Conservation (phyloP, 2,329 filamentous ascomycete species). For the Phyllosticta paracitricarpa region DNA sequence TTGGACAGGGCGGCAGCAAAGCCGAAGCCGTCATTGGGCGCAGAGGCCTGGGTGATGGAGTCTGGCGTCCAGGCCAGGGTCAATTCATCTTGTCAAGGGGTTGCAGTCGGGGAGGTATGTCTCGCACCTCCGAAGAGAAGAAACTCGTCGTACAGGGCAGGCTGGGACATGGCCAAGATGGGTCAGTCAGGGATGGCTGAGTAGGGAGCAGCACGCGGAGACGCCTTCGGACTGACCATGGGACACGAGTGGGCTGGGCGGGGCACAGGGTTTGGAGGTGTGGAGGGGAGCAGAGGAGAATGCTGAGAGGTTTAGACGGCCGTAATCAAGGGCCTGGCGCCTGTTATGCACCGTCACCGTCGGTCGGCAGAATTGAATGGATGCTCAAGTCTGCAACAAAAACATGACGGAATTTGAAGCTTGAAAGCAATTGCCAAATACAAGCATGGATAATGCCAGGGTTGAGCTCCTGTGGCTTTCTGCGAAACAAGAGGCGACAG, state of each 20-base stretch:
- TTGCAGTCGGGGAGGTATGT: not conserved
- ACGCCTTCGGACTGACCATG: conserved; percentile 3
- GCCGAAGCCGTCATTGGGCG: conserved; percentile 57
- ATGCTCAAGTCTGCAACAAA: not conserved
- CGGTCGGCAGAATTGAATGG: not conserved
- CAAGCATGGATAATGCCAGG: not conserved
- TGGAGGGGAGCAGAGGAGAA: not conserved
- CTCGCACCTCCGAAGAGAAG: conserved; percentile 65
- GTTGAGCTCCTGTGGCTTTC: not conserved
- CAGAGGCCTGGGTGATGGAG: conserved; percentile 67
- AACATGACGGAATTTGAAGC: not conserved
- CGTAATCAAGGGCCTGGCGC: not conserved
- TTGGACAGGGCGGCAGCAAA: conserved; percentile 63
- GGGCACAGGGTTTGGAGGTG: not conserved
- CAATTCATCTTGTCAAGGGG: not conserved
- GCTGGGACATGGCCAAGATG: not conserved
- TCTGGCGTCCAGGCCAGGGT: conserved; percentile 28
- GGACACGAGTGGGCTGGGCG: not conserved
- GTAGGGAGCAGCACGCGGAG: not conserved
- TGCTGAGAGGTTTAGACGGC: not conserved
- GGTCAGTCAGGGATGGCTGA: not conserved
- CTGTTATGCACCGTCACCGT: not conserved
- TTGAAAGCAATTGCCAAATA: not conserved
- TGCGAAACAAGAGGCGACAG: not conserved
- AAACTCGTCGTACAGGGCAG: conserved; percentile 31